Evolutionary conservation across 2,329 filamentous ascomycete genomes (phyloP).

Genomic region (Cadophora sp.): DNA sequence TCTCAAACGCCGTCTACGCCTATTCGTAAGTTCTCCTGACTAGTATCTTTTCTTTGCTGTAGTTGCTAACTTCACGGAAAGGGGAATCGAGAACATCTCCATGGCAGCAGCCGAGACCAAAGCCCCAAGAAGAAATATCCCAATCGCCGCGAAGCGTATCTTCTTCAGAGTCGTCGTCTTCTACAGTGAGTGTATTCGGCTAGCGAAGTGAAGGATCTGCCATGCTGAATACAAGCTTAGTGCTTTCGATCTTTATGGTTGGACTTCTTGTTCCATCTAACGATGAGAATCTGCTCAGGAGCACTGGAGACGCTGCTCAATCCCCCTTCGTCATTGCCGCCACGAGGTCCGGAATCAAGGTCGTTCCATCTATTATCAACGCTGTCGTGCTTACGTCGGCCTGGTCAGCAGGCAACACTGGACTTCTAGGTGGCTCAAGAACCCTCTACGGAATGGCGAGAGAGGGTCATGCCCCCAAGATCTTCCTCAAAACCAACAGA

Average conservation of each 20-base stretch:
- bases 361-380: slow-evolving; percentile 77
- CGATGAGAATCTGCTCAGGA: slow-evolving; percentile 51
- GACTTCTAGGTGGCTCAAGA: slow-evolving; percentile 63
- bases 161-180: slow-evolving; percentile 64
- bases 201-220: background rate
- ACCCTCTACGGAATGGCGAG: slow-evolving; percentile 67
- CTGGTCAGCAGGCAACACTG: slow-evolving; percentile 73
- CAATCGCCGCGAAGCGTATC: slow-evolving; percentile 56
- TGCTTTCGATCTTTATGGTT: slow-evolving; percentile 49
- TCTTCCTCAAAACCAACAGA: slow-evolving; percentile 61
- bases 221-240: slow-evolving; percentile 21
- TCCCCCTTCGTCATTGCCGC: slow-evolving; percentile 77
- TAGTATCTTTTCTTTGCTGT: slow-evolving; percentile 24
- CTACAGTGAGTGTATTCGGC: slow-evolving; percentile 42
- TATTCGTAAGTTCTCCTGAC: slow-evolving; percentile 45
- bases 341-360: slow-evolving; percentile 69
- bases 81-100: slow-evolving; percentile 59
- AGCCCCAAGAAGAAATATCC: slow-evolving; percentile 60
- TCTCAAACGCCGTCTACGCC: slow-evolving; percentile 53
- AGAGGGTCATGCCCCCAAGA: slow-evolving; percentile 59
- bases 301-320: slow-evolving; percentile 53
- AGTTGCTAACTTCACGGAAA: slow-evolving; percentile 53
- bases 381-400: slow-evolving; percentile 76
- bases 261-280: slow-evolving; percentile 64
- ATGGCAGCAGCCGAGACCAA: slow-evolving; percentile 62